phyloP scores from a whole-genome alignment of 345 rosid species.

The Streptanthus diversifolius region DNA sequence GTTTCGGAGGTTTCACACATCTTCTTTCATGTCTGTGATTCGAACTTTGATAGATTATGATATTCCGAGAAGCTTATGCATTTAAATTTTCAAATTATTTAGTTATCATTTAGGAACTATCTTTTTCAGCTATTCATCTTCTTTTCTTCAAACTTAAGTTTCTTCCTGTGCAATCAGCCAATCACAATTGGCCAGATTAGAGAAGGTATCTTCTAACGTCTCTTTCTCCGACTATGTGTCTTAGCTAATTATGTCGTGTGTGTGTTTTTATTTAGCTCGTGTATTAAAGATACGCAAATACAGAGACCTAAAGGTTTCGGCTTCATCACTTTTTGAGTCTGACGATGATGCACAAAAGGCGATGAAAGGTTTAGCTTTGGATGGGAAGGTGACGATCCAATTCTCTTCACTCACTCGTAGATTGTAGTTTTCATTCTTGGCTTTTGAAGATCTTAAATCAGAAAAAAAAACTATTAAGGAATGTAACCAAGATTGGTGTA shows the following conservation, averaged over 20 bases:
- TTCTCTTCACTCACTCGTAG: background rate
- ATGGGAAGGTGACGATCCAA: slow-evolving; percentile 51
- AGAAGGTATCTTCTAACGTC: slow-evolving; percentile 39
- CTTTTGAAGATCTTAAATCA: background rate
- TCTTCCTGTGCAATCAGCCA: background rate
- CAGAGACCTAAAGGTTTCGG: slow-evolving; percentile 69
- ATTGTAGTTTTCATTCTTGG: background rate
- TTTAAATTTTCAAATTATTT: too few species aligned
- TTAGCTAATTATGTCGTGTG: background rate
- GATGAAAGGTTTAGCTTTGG: slow-evolving; percentile 51
- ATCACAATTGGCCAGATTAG: slow-evolving; percentile 44
- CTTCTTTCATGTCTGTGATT: background rate
- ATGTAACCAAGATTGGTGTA: background rate
- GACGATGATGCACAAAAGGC: slow-evolving; percentile 57
- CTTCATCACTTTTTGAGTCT: slow-evolving; percentile 54
- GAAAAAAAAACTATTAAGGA: background rate
- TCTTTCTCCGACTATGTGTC: background rate
- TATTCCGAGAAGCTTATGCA: too few species aligned
- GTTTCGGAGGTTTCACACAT: background rate
- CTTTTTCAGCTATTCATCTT: too few species aligned
- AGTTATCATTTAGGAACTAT: too few species aligned
- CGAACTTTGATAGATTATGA: too few species aligned
- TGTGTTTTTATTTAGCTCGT: slow-evolving; percentile 41
- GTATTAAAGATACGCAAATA: slow-evolving; percentile 42
- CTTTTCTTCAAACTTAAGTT: background rate